Base-by-base conservation (phyloP, 495 filamentous ascomycete genomes). In the Xylaria nigripes region DNA sequence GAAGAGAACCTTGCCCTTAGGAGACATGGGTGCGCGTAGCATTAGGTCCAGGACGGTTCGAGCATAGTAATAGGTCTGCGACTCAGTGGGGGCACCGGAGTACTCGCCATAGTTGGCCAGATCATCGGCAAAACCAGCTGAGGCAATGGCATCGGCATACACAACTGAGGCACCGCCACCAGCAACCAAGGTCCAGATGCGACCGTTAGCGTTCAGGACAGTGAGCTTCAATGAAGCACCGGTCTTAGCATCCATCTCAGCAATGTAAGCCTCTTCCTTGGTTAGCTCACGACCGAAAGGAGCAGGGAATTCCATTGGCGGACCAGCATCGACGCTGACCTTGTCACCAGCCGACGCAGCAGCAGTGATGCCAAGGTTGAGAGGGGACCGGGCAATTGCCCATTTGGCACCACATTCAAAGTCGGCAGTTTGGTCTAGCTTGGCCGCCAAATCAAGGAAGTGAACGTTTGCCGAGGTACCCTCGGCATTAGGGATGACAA, bases 81-180 rank as follows among this genome's bases (percentile, higher is more conserved):
- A 91, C 83, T 97, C 93, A 57, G 88, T 96, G 54, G 93, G 93
- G 40, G 93, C 93, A 74, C 93, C 93, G 50, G 91, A 96, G 84
- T 99, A 99, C 77, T 99, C 93, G 72, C 93, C 93, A 70, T 99
- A 99, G 83, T 99, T 99, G 71, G 94, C 94, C 24, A 99, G 81
- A 76, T 99, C 91, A 59, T 86, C 84, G 48, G 95, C 87, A 71
- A 94, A 99, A 61, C 93, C 93, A 67, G 90, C 84, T 48, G 89
- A 94, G 64, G 93, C 94, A 73, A 98, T 98, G 74, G 93, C 93
- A 71, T 98, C 93, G 60, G 93, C 94, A 70, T 97, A 98, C 56
- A 98, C 93, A 65, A 98, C 93, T 25, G 93, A 98, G 56, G 93
- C 93, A 89, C 93, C 93, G 81, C 93, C 93, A 86, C 93, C 93